Evolutionary conservation across 2,329 filamentous ascomycete genomes (phyloP).

Genomic region (Bipolaris zeicola): DNA sequence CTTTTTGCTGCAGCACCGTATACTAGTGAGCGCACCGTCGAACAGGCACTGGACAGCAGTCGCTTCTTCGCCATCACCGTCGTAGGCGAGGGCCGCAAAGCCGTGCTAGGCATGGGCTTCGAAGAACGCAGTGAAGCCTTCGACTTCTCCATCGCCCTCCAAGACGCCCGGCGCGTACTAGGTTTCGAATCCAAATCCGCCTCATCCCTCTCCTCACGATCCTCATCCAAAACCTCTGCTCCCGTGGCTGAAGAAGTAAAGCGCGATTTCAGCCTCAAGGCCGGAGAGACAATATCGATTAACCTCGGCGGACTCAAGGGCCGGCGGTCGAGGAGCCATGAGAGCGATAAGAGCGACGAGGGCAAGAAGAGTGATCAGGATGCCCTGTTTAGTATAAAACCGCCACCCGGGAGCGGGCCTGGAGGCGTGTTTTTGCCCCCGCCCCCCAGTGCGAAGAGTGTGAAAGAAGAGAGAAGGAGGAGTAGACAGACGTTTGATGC

Average conservation of each 20-base stretch:
- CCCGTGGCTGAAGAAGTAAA: slow-evolving; percentile 57
- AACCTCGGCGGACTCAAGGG: slow-evolving; percentile 68
- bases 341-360: slow-evolving; percentile 48
- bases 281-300: slow-evolving; percentile 86
- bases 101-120: slow-evolving; percentile 82
- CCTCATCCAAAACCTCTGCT: slow-evolving; percentile 8
- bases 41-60: slow-evolving; percentile 77
- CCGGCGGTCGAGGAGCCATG: slow-evolving; percentile 45
- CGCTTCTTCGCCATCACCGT: slow-evolving; percentile 86
- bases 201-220: slow-evolving; percentile 12
- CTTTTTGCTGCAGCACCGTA: slow-evolving; percentile 88
- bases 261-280: slow-evolving; percentile 83
- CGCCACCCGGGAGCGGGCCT: slow-evolving; percentile 61
- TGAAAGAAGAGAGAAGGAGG: slow-evolving; percentile 65
- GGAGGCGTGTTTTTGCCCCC: slow-evolving; percentile 63
- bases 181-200: slow-evolving; percentile 60
- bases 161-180: slow-evolving; percentile 75
- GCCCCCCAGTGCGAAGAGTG: slow-evolving; percentile 66
- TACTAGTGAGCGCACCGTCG: slow-evolving; percentile 66
- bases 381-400: slow-evolving; percentile 73
- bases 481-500: slow-evolving; percentile 53
- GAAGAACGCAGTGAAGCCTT: slow-evolving; percentile 86
- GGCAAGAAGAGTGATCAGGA: slow-evolving; percentile 49
- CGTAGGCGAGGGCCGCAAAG: slow-evolving; percentile 76
- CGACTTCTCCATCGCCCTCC: slow-evolving; percentile 80